Base-by-base conservation (phyloP, 257 asterid genomes). In the Capsicum pubescens region DNA sequence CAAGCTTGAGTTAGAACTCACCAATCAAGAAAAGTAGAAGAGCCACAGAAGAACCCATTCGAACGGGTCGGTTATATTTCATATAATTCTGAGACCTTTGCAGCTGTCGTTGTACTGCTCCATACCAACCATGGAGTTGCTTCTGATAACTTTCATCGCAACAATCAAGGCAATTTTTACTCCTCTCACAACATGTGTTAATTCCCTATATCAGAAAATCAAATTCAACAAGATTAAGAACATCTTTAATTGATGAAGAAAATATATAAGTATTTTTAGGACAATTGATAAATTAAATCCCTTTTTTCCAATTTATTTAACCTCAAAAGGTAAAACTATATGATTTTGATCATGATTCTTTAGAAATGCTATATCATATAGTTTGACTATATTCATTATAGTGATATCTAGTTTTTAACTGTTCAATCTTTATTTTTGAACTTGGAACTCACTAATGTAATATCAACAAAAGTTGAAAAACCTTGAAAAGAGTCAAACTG, bases 61-160 rank as follows among this genome's bases (percentile, higher is more conserved):
- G 95, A 72, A 93, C 89, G 68, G 97, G 92, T 79, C 98, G 93
- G 88, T 90, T 91, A 83, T 95, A 95, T 83, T 91, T 97, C 90
- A 95, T 86, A 69, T 90, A 90, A 87, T 97, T 93, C 86, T 97
- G 98, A 69, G 98, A 93, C 88, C 99, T 93, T 88, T 90, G 99
- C 83, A 95, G 89, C 87, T 90, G 98, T 88, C 99, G 92, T 85
- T 90, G 95, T 59, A 92, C 83, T 72, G 92, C 83, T 82, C 99
- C 98, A 81, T 87, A 89, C 99, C 99, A 95, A 68, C 98, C 95
- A 84, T 92, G 63, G 61, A 93, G 83, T 64, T 95, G 97, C 86
- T 93, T 96, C 85, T 92, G 92, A 84, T 89, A 93, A 63, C 86
- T 90, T 60, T 92, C 91, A 84, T 91, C 93, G 72, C 94, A 90